These are phyloP conservation scores for Hevea brasiliensis DNA, from an alignment of 345 rosid genomes.

Conservation along the genomic window DNA sequence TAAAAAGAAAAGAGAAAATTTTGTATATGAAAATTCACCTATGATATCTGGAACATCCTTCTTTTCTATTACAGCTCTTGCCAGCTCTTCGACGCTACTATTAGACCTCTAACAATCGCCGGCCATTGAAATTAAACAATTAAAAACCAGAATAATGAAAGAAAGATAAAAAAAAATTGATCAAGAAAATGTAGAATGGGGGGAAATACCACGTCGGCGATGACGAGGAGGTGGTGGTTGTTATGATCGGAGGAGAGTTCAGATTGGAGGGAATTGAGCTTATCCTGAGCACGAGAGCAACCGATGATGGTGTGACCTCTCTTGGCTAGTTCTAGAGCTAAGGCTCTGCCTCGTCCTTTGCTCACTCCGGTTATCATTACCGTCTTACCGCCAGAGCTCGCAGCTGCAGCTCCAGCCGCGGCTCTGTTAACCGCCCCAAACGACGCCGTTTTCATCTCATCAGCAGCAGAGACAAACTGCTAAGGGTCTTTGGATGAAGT, in stretches of 20 bases:
- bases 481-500: no score
- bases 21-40: conserved; percentile 34
- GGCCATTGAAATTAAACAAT: background rate
- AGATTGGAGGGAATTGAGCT: conserved; percentile 64
- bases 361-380: conserved; percentile 87
- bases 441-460: conserved; percentile 35
- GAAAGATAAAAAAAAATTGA: background rate
- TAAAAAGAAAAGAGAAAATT: background rate
- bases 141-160: background rate
- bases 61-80: conserved; percentile 69
- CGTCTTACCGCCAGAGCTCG: conserved; percentile 26
- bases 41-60: conserved; percentile 89
- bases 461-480: no score
- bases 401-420: conserved; percentile 5
- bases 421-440: conserved; percentile 28
- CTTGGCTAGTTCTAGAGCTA: conserved; percentile 80
- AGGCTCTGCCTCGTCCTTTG: conserved; percentile 85
- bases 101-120: conserved; percentile 50
- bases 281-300: conserved; percentile 83
- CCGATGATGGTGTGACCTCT: conserved; percentile 87
- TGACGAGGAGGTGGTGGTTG: conserved; percentile 60
- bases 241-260: conserved; percentile 39
- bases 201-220: conserved; percentile 60
- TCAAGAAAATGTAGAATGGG: background rate
- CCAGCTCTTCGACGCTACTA: conserved; percentile 72